Conservation (phyloP, 192 early-diverging fungal genomes). For the Coemansia sp. region DNA sequence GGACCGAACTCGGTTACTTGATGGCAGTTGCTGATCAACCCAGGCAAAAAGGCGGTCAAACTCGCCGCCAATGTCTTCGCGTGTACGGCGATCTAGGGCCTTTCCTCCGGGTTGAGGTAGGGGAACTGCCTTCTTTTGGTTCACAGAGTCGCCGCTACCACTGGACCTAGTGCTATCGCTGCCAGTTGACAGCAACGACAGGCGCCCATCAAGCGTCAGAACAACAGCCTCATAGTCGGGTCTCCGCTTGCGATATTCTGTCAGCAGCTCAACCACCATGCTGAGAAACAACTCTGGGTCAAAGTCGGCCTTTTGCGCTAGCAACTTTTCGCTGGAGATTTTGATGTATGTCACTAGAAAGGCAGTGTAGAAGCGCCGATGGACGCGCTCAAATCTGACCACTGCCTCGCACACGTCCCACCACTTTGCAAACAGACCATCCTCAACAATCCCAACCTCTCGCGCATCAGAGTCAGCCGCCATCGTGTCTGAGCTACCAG, state of each 20-base stretch:
- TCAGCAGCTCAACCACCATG: slow-evolving; percentile 49
- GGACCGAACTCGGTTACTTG: slow-evolving; percentile 28
- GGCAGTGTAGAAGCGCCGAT: slow-evolving; percentile 26
- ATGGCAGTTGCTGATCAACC: slow-evolving; percentile 53
- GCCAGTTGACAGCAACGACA: slow-evolving; percentile 2
- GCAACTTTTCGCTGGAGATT: slow-evolving; percentile 44
- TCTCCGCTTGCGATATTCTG: slow-evolving; percentile 52
- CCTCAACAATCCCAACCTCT: slow-evolving; percentile 44
- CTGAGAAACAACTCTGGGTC: slow-evolving; percentile 50
- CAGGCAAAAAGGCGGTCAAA: slow-evolving; percentile 55
- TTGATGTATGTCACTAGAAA: slow-evolving; percentile 46
- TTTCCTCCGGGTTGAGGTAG: slow-evolving; percentile 4
- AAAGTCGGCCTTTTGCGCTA: slow-evolving; percentile 47
- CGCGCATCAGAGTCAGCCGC: slow-evolving; percentile 24
- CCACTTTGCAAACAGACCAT: slow-evolving; percentile 48
- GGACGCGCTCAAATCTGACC: slow-evolving; percentile 38
- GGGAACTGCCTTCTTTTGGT: slow-evolving; percentile 6
- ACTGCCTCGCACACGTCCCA: slow-evolving; percentile 48
- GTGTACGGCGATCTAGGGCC: slow-evolving; percentile 36
- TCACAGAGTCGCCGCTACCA: neutral
- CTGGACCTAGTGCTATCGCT: neutral
- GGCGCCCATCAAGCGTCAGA: slow-evolving; percentile 35
- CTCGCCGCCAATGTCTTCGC: slow-evolving; percentile 56
- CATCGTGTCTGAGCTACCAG: slow-evolving; percentile 1
- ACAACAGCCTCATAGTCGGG: slow-evolving; percentile 53